Evolutionary conservation across 257 asterid genomes (phyloP).

Genomic region (Haberlea rhodopensis): DNA sequence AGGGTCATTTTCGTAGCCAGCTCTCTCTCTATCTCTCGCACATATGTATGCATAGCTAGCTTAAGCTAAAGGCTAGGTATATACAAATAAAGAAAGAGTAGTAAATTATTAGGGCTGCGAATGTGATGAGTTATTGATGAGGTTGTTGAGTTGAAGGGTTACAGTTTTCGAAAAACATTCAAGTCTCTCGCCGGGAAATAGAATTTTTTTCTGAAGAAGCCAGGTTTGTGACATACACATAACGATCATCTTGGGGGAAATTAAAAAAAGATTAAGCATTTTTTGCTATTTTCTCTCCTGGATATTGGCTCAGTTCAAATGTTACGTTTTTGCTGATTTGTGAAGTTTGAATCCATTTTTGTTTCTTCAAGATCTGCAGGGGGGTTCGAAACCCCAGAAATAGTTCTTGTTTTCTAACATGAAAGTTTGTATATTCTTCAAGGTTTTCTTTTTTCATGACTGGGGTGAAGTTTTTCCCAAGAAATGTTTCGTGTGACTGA

Average conservation of each 20-base stretch:
- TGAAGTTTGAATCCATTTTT: background rate
- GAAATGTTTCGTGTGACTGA: too few species aligned
- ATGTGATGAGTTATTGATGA: background rate
- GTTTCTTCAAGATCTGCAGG: background rate
- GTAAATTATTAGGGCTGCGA: conserved; percentile 21
- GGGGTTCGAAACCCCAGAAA: too few species aligned
- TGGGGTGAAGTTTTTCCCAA: too few species aligned
- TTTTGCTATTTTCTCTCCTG: background rate
- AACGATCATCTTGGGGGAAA: too few species aligned
- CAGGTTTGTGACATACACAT: background rate
- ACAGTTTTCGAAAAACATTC: too few species aligned
- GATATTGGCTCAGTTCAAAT: conserved; percentile 29
- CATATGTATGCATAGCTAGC: background rate
- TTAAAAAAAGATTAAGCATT: too few species aligned
- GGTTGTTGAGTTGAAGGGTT: conserved; percentile 12
- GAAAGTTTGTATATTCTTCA: too few species aligned
- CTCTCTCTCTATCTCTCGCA: conserved; percentile 13
- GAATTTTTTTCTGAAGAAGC: conserved; percentile 30
- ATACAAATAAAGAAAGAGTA: conserved; percentile 36
- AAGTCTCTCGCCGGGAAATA: conserved; percentile 35
- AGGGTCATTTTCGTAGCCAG: conserved; percentile 34
- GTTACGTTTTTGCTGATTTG: too few species aligned
- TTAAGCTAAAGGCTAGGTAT: conserved; percentile 15
- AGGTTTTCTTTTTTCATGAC: too few species aligned
- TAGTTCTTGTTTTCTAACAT: too few species aligned